Conservation (phyloP, 305 asterid genomes). For the Fraxinus sp. region DNA sequence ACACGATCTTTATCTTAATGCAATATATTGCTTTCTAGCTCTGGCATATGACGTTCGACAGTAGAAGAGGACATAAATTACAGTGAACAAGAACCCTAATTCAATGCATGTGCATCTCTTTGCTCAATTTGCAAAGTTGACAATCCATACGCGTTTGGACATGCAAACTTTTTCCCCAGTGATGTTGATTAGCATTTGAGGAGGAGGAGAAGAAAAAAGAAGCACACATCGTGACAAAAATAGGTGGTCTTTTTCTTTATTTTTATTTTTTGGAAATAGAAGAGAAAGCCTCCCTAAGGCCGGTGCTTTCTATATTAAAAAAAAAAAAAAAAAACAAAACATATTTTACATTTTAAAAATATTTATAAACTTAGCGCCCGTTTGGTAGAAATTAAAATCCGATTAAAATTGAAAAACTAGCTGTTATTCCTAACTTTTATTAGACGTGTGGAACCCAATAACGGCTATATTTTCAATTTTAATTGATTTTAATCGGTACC, state of each 20-base stretch:
- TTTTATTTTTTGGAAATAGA: background rate
- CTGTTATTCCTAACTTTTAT: no score
- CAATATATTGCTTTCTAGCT: background rate
- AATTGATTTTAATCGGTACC: no score
- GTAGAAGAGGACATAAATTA: background rate
- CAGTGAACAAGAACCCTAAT: background rate
- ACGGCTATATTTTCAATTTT: no score
- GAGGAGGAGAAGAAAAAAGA: no score
- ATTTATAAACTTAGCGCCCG: no score
- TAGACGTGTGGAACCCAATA: no score
- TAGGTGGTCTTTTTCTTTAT: no score
- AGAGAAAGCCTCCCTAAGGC: background rate
- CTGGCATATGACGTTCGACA: background rate
- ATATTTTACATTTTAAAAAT: no score
- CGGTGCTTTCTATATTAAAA: background rate
- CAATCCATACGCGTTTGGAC: background rate
- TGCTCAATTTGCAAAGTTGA: background rate
- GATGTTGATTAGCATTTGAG: no score
- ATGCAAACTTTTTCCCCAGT: background rate
- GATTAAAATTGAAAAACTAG: no score
- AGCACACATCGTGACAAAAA: background rate
- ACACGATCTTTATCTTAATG: background rate
- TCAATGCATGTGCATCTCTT: background rate
- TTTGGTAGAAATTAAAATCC: no score
- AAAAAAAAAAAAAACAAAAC: no score